These are phyloP conservation scores for Euryodendron excelsum DNA, from an alignment of 148 eudicot species.

Conservation along the genomic window DNA sequence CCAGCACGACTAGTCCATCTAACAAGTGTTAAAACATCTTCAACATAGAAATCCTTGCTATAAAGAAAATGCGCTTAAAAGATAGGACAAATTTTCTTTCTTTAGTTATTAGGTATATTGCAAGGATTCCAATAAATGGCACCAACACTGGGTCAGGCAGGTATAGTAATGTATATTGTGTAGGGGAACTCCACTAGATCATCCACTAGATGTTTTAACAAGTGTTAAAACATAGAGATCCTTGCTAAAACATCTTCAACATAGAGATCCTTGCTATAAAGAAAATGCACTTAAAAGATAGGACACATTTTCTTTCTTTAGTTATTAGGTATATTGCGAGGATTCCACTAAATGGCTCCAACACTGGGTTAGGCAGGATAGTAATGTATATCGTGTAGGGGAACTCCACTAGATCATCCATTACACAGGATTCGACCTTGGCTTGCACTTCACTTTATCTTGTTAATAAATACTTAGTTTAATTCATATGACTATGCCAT, in stretches of 20 bases:
- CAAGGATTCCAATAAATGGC: not conserved
- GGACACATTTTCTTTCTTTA: not conserved
- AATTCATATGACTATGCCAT: too few species aligned
- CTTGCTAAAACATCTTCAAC: not conserved
- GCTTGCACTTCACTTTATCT: too few species aligned
- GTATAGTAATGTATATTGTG: not conserved
- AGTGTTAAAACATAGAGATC: too few species aligned
- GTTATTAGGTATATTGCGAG: not conserved
- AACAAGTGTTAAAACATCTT: not conserved
- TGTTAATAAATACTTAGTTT: too few species aligned
- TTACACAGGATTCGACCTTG: not conserved
- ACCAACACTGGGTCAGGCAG: not conserved
- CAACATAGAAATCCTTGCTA: not conserved
- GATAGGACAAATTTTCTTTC: not conserved
- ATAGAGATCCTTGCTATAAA: not conserved
- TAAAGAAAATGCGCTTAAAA: not conserved
- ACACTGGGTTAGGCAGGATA: not conserved
- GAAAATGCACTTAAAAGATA: not conserved
- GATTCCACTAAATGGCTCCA: not conserved
- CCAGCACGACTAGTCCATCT: not conserved
- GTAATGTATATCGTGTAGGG: not conserved
- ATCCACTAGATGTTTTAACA: too few species aligned
- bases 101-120: not conserved
- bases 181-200: not conserved
- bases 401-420: not conserved